Evolutionary conservation across 345 rosid species (phyloP).

Genomic region (Carallia brachiata): DNA sequence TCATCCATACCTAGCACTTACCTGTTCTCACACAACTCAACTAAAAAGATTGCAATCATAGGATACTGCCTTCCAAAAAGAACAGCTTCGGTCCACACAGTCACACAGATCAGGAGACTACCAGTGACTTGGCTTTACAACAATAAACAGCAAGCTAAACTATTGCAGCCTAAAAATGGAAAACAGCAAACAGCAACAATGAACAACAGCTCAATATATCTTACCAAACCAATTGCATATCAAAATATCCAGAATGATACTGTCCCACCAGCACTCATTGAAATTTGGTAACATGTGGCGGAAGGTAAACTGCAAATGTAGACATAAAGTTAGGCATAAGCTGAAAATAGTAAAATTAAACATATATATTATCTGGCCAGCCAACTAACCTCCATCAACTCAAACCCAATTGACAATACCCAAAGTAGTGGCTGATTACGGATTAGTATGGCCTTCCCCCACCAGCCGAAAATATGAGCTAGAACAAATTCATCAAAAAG

Average conservation of each 20-base stretch:
- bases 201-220: constrained; percentile 22
- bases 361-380: background rate
- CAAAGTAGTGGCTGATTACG: constrained; percentile 96
- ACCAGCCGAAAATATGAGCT: constrained; percentile 99
- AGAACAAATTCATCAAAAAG: constrained; percentile 92
- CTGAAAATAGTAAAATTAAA: background rate
- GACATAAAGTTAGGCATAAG: constrained; percentile 9
- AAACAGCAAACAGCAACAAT: background rate
- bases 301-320: constrained; percentile 72
- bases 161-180: background rate
- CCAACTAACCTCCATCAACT: constrained; percentile 85
- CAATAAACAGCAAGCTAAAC: background rate
- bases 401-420: constrained; percentile 97
- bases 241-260: constrained; percentile 91
- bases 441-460: constrained; percentile 97
- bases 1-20: background rate
- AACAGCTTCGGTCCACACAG: too few relatives aligned
- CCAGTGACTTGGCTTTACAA: background rate
- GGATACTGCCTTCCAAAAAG: background rate
- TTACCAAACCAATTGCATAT: constrained; percentile 99
- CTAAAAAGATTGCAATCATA: background rate
- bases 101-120: background rate
- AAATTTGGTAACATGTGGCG: constrained; percentile 99
- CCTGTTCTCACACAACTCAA: background rate
- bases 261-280: constrained; percentile 99